Conservation (phyloP, 1,139 yeast species). For the Kodamaea derodonti region DNA sequence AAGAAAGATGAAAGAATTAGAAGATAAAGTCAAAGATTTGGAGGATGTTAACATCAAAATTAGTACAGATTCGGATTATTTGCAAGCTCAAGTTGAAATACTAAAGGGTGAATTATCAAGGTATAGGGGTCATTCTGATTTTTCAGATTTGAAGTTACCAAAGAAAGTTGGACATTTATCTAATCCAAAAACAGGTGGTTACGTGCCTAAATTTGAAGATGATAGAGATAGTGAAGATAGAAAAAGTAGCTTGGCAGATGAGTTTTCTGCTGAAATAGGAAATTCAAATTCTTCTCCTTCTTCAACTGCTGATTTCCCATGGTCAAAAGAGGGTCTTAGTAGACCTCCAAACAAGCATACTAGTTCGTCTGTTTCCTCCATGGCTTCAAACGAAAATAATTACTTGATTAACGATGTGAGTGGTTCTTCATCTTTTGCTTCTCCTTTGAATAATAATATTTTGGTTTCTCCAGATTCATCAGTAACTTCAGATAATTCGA, state of each 20-base stretch:
- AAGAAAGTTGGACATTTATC: conserved; percentile 31
- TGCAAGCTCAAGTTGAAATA: conserved; percentile 72
- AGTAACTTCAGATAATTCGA: conserved; percentile 13
- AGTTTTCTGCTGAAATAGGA: background rate
- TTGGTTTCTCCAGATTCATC: conserved; percentile 35
- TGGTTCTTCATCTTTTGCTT: conserved; percentile 30
- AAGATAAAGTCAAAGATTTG: conserved; percentile 65
- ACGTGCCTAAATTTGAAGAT: conserved; percentile 14
- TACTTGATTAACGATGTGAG: conserved; percentile 22
- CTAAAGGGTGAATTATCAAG: conserved; percentile 69
- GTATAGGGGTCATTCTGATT: conserved; percentile 48
- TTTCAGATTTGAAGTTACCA: conserved; percentile 34
- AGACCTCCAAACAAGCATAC: conserved; percentile 1
- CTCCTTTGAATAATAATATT: conserved; percentile 40
- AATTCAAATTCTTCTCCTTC: conserved; percentile 5
- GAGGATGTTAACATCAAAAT: conserved; percentile 68
- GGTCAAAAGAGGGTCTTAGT: conserved; percentile 17
- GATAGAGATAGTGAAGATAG: background rate
- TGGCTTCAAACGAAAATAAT: conserved; percentile 5
- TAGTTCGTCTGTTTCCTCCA: conserved; percentile 1
- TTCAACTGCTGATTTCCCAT: conserved; percentile 30
- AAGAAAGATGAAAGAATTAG: conserved; percentile 78
- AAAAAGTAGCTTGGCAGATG: background rate
- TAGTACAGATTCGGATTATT: conserved; percentile 65
- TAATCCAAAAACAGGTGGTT: conserved; percentile 20